A percentile compares a stretch with the other conserved stretches of the same genome.
phyloP scores from a whole-genome alignment of 345 rosid genomes.

The Toxicodendron radicans region DNA sequence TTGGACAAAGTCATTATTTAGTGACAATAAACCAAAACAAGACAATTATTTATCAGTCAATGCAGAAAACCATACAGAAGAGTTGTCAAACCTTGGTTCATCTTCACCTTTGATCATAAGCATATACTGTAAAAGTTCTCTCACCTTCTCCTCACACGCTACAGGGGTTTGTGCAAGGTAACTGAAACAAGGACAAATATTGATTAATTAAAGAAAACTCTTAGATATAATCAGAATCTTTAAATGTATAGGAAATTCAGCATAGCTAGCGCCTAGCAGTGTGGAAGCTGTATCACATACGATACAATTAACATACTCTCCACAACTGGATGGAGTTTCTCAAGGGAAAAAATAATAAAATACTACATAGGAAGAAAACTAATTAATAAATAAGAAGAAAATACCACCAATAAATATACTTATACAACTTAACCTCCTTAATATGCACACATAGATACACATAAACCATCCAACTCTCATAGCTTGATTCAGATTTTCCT shows the following conservation, averaged over 20 bases:
- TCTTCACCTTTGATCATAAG: conserved; percentile 83
- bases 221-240: background rate
- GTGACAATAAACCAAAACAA: conserved; percentile 12
- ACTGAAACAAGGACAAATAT: conserved; percentile 37
- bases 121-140: conserved; percentile 71
- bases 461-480: background rate
- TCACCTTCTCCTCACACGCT: conserved; percentile 74
- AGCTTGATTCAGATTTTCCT: background rate
- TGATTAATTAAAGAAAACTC: background rate
- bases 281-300: conserved; percentile 4
- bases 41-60: background rate
- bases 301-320: background rate
- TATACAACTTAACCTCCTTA: background rate
- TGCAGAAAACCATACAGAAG: conserved; percentile 3
- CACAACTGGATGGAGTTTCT: background rate
- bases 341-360: background rate
- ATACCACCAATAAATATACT: background rate
- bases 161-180: conserved; percentile 89
- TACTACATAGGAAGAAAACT: background rate
- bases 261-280: background rate
- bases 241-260: background rate
- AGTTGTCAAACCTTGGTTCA: conserved; percentile 63
- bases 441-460: background rate
- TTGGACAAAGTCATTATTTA: conserved; percentile 22
- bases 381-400: background rate